phyloP scores from a whole-genome alignment of 192 early-diverging fungal species.

The Obelidium mucronatum region DNA sequence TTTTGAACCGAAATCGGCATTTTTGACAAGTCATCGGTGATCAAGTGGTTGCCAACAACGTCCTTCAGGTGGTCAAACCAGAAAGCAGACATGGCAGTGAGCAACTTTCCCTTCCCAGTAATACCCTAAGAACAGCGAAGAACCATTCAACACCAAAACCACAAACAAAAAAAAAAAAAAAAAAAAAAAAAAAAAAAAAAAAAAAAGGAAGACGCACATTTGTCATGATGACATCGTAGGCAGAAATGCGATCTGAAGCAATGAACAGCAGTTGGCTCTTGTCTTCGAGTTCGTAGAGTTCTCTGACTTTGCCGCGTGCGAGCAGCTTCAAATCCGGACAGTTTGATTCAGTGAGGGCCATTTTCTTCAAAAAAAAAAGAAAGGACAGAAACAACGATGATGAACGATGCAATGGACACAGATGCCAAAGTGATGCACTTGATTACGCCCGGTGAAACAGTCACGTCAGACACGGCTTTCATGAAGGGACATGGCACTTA shows the following conservation, averaged over 20 bases:
- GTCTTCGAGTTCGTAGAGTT: constrained; percentile 91
- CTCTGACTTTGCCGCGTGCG: constrained; percentile 93
- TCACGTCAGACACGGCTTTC: constrained; percentile 76
- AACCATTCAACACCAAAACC: too few species aligned
- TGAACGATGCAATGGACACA: not conserved
- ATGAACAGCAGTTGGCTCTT: constrained; percentile 90
- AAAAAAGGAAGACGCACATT: constrained; percentile 77
- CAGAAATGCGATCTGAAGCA: constrained; percentile 96
- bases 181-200: too few species aligned
- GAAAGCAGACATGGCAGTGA: constrained; percentile 93
- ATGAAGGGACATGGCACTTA: constrained; percentile 63
- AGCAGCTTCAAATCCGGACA: constrained; percentile 95
- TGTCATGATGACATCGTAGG: constrained; percentile 99
- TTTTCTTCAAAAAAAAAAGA: not conserved
- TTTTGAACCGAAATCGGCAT: constrained; percentile 90
- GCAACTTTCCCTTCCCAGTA: constrained; percentile 95
- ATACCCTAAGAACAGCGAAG: constrained; percentile 84
- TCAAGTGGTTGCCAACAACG: constrained; percentile 95
- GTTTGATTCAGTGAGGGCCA: constrained; percentile 38
- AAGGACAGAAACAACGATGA: too few species aligned
- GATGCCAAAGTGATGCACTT: constrained; percentile 41
- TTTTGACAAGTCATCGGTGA: constrained; percentile 90
- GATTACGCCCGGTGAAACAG: constrained; percentile 80
- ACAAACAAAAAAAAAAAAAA: too few species aligned
- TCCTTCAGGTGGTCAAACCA: constrained; percentile 94